phyloP scores from a whole-genome alignment of 768 basidiomycete species.

The Amanita fuliginea region DNA sequence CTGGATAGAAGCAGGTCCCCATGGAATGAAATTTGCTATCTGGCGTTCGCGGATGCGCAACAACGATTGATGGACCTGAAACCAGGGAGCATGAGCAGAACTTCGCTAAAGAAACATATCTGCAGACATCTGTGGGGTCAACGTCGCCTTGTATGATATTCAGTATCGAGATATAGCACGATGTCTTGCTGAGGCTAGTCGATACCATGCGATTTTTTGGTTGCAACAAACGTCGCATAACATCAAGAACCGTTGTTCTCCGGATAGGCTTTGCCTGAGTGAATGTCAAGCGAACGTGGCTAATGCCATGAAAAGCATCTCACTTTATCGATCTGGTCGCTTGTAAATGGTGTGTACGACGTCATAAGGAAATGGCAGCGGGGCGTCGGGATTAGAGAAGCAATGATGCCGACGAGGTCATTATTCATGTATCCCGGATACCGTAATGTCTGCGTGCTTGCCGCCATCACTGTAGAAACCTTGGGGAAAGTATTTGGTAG shows the following conservation, averaged over 20 bases:
- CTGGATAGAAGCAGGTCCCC: slow-evolving; percentile 98
- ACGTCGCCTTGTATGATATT: slow-evolving; percentile 99
- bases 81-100: slow-evolving; percentile 2
- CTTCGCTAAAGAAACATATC: neutral
- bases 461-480: slow-evolving; percentile 97
- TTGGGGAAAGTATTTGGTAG: slow-evolving; percentile 18
- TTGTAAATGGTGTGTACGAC: slow-evolving; percentile 96
- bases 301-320: slow-evolving; percentile 7
- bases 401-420: slow-evolving; percentile 93
- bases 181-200: slow-evolving; percentile 81
- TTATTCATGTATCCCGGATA: slow-evolving; percentile 99
- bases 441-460: slow-evolving; percentile 91
- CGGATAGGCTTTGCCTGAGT: slow-evolving; percentile 86
- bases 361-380: slow-evolving; percentile 99
- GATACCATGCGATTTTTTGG: slow-evolving; percentile 99
- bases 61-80: slow-evolving; percentile 91
- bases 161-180: slow-evolving; percentile 95
- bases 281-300: neutral
- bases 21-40: slow-evolving; percentile 95
- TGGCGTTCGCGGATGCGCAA: slow-evolving; percentile 94
- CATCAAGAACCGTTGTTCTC: slow-evolving; percentile 93
- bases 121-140: slow-evolving; percentile 86
- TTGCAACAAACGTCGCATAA: slow-evolving; percentile 94
- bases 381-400: slow-evolving; percentile 93
- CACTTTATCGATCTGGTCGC: slow-evolving; percentile 94